Conservation (phyloP, 176 grass and related monocot species). For the Puccinellia tenuiflora region DNA sequence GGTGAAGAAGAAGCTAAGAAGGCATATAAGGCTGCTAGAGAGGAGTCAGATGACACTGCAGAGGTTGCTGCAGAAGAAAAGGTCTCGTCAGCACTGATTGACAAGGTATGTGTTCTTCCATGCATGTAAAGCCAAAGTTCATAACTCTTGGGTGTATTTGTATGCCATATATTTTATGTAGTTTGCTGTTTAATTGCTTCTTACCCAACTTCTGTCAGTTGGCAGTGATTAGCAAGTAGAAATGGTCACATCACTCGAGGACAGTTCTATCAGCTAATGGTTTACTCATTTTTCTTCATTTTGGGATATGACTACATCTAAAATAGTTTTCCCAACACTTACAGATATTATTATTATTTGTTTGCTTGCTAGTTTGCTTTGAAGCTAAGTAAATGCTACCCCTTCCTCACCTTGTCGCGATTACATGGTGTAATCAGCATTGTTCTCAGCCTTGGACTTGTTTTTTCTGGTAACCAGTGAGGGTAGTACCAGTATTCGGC, state of each 20-base stretch:
- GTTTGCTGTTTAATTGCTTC: not conserved
- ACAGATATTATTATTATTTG: constrained; percentile 4
- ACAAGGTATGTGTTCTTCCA: constrained; percentile 52
- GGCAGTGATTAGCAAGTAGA: not conserved
- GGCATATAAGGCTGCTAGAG: constrained; percentile 83
- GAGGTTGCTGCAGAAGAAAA: constrained; percentile 61
- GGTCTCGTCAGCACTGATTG: constrained; percentile 81
- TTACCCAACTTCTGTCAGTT: not conserved
- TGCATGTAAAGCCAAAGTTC: constrained; percentile 8
- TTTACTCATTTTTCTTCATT: not conserved
- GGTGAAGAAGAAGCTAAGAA: constrained; percentile 88
- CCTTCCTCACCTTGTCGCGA: not conserved
- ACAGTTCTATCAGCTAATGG: not conserved
- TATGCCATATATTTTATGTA: not conserved
- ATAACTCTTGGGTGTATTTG: not conserved
- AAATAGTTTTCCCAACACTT: not conserved
- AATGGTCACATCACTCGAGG: not conserved
- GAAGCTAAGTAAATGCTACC: not conserved
- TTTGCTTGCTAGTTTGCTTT: not conserved
- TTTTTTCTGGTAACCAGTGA: not conserved
- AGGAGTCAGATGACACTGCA: constrained; percentile 50
- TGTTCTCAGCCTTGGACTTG: not conserved
- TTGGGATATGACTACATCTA: not conserved
- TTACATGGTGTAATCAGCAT: not conserved
- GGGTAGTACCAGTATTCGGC: not conserved